These are phyloP conservation scores for Areca catechu DNA, from an alignment of 176 grass and related monocot genomes.

Conservation along the genomic window DNA sequence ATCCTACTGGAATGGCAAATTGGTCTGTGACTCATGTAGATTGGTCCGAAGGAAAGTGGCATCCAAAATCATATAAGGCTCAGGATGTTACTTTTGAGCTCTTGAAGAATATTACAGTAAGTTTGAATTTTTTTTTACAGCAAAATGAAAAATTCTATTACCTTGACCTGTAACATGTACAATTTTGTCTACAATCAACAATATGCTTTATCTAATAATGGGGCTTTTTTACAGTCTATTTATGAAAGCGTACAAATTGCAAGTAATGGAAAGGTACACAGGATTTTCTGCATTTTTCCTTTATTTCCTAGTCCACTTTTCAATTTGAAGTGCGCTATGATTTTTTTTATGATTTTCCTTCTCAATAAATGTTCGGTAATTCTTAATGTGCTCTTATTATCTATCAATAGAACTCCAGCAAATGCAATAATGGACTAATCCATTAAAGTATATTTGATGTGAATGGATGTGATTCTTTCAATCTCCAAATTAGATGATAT, in stretches of 20 bases:
- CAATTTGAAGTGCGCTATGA: slow-evolving; percentile 1
- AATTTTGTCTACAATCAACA: neutral
- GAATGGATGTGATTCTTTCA: too few species aligned
- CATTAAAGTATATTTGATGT: too few species aligned
- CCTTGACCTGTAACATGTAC: too few species aligned
- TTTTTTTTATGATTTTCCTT: slow-evolving; percentile 2
- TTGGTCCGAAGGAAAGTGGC: slow-evolving; percentile 98
- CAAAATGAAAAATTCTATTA: too few species aligned
- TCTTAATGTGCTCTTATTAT: too few species aligned
- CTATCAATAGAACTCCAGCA: too few species aligned
- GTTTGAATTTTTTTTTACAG: neutral
- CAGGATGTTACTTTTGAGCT: slow-evolving; percentile 67
- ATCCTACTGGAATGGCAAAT: slow-evolving; percentile 76
- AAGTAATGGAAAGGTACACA: slow-evolving; percentile 60
- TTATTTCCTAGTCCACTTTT: neutral
- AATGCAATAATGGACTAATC: too few species aligned
- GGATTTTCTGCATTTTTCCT: neutral
- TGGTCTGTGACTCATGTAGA: slow-evolving; percentile 93
- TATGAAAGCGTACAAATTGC: slow-evolving; percentile 54
- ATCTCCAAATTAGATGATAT: too few species aligned
- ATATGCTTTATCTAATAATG: slow-evolving; percentile 13
- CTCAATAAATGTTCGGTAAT: neutral
- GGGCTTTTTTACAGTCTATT: slow-evolving; percentile 38
- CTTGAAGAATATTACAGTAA: slow-evolving; percentile 70
- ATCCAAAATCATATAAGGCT: slow-evolving; percentile 78